phyloP scores from a whole-genome alignment of 106 monocot genomes.

The Chionographis japonica region DNA sequence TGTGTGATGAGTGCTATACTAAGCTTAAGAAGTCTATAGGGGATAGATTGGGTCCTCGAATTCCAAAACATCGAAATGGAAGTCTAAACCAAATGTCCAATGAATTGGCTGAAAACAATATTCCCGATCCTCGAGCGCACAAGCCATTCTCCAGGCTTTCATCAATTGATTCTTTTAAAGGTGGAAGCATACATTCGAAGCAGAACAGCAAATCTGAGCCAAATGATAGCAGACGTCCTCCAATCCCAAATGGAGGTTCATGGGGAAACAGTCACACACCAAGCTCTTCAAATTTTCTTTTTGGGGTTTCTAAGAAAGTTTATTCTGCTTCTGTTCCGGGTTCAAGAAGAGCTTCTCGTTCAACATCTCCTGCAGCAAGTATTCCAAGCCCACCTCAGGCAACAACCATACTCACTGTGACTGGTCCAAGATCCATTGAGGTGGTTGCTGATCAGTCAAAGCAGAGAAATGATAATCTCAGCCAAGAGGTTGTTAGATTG shows the following conservation, averaged over 20 bases:
- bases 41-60: constrained; percentile 13
- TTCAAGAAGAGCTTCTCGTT: constrained; percentile 28
- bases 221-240: constrained; percentile 6
- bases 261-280: constrained; percentile 11
- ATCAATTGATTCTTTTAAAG: constrained; percentile 35
- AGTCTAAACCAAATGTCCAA: constrained; percentile 14
- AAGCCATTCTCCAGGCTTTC: constrained; percentile 30
- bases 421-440: constrained; percentile 6
- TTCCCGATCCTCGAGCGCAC: constrained; percentile 9
- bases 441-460: constrained; percentile 2
- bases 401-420: not conserved
- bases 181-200: constrained; percentile 22
- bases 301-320: constrained; percentile 35
- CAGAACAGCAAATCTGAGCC: constrained; percentile 18
- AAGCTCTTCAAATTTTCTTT: constrained; percentile 13
- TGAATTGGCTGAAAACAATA: constrained; percentile 33
- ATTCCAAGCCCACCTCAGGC: constrained; percentile 18
- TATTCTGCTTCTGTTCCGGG: constrained; percentile 35
- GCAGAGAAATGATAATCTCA: constrained; percentile 9
- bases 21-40: constrained; percentile 33
- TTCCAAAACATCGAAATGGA: constrained; percentile 22
- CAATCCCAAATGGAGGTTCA: not conserved
- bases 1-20: constrained; percentile 41
- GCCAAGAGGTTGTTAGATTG: constrained; percentile 18
- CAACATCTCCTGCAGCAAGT: constrained; percentile 22